Percentiles rank a stretch among this genome's conserved stretches.
Conservation (phyloP, 2,329 filamentous ascomycete species). For the Lithohypha guttulata region DNA sequence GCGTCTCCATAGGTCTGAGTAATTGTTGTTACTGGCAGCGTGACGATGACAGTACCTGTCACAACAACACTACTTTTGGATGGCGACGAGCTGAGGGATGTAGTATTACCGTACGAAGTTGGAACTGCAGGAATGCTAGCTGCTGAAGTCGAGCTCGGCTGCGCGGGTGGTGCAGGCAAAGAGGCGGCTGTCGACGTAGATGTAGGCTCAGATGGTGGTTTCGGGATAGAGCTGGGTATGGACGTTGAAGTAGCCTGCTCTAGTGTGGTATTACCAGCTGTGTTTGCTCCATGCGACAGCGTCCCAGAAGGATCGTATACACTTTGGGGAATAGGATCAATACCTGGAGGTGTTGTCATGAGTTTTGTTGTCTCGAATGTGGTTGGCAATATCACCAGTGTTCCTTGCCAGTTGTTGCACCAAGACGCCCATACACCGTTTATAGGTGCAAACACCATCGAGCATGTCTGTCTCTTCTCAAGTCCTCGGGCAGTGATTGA, state of each 20-base stretch:
- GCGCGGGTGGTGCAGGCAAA: no score
- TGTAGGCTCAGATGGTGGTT: no score
- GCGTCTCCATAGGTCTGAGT: background rate
- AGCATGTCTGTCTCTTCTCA: constrained; percentile 21
- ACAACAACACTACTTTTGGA: constrained; percentile 1
- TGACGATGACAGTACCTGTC: constrained; percentile 1
- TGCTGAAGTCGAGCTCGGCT: no score
- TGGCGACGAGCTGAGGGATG: constrained; percentile 9
- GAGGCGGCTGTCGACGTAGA: no score
- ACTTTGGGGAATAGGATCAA: constrained; percentile 2
- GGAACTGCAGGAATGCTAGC: no score
- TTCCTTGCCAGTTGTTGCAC: constrained; percentile 22
- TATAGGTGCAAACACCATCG: constrained; percentile 19
- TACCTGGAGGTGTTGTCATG: constrained; percentile 9
- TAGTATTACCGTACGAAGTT: constrained; percentile 2
- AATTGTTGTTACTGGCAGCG: constrained; percentile 1
- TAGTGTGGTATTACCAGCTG: constrained; percentile 4
- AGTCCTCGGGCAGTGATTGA: background rate
- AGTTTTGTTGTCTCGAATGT: constrained; percentile 18
- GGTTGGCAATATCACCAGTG: constrained; percentile 13
- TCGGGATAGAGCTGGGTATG: background rate
- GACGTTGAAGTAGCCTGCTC: constrained; percentile 7
- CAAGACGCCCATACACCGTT: constrained; percentile 16
- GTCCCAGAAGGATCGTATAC: constrained; percentile 4
- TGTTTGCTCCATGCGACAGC: background rate